Evolutionary conservation across 192 early-diverging fungal species (phyloP).

Genomic region (Coemansia asiatica): DNA sequence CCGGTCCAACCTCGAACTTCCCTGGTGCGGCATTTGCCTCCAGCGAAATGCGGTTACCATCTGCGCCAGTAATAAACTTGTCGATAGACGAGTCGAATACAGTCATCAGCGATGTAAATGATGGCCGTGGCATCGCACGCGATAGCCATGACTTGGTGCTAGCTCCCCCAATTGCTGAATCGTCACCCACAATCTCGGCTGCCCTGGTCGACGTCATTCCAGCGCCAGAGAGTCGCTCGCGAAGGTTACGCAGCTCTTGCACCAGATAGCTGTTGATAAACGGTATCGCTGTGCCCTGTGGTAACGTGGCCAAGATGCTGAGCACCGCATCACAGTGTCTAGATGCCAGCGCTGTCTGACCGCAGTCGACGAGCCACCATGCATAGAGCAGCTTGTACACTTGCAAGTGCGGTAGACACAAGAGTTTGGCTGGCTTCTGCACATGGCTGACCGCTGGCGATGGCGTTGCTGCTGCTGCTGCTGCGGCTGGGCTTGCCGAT

Average conservation of each 20-base stretch:
- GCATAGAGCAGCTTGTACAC: conserved; percentile 84
- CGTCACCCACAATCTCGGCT: conserved; percentile 35
- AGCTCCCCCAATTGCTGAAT: conserved; percentile 33
- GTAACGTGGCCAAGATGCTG: conserved; percentile 66
- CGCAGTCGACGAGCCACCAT: conserved; percentile 78
- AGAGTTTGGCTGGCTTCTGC: conserved; percentile 10
- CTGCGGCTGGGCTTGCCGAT: background rate
- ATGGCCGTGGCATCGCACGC: conserved; percentile 53
- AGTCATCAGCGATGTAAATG: conserved; percentile 55
- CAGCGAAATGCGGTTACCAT: conserved; percentile 31
- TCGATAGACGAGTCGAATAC: conserved; percentile 63
- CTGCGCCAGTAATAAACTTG: conserved; percentile 64
- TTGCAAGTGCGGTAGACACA: conserved; percentile 82
- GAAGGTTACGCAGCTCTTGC: conserved; percentile 71
- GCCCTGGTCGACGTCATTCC: conserved; percentile 45
- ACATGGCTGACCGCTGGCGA: background rate
- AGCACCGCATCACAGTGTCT: conserved; percentile 80
- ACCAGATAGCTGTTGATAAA: conserved; percentile 75
- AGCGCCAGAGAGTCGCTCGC: conserved; percentile 60
- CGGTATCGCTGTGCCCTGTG: conserved; percentile 66
- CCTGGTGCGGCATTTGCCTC: conserved; percentile 25
- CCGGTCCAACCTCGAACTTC: conserved; percentile 37
- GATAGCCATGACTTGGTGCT: conserved; percentile 57
- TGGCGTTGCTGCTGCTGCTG: background rate
- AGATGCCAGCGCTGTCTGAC: conserved; percentile 68